These are phyloP conservation scores for Rosa rugosa DNA, from an alignment of 306 rosid species.

Conservation along the genomic window DNA sequence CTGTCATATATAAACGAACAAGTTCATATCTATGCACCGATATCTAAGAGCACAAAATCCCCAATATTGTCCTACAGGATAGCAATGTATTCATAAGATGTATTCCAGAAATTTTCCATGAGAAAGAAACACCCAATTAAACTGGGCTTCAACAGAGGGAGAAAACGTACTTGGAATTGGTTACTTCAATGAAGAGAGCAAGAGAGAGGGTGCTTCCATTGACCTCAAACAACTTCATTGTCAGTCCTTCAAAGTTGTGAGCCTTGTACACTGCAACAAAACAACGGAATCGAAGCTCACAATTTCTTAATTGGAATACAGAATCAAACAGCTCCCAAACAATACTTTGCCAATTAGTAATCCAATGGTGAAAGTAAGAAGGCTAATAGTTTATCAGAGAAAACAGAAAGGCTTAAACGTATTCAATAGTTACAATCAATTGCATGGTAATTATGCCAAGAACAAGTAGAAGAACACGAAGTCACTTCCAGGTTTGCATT, in stretches of 20 bases:
- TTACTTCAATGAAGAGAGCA: conserved; percentile 67
- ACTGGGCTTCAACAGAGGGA: neutral
- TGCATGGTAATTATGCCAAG: too few species aligned
- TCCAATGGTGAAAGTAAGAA: too few species aligned
- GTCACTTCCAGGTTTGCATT: too few species aligned
- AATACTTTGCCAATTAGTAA: too few species aligned
- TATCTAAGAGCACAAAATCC: neutral
- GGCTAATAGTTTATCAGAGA: too few species aligned
- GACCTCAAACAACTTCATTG: conserved; percentile 64
- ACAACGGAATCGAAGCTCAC: neutral
- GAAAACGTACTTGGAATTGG: conserved; percentile 68
- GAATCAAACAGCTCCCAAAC: neutral
- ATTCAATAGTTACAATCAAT: too few species aligned
- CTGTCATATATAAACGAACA: neutral
- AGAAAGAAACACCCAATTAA: conserved; percentile 2
- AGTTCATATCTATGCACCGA: neutral
- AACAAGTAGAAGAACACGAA: too few species aligned
- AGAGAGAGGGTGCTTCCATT: conserved; percentile 55
- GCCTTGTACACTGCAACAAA: conserved; percentile 4
- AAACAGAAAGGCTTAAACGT: too few species aligned
- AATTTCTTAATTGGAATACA: neutral
- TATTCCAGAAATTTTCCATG: neutral
- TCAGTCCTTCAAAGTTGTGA: conserved; percentile 28
- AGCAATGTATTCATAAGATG: neutral
- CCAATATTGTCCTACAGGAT: neutral